Evolutionary conservation across 1,284 basidiomycete species (phyloP), one percentile per base, ranked within the genome.

Genomic region (Fomes fomentarius): DNA sequence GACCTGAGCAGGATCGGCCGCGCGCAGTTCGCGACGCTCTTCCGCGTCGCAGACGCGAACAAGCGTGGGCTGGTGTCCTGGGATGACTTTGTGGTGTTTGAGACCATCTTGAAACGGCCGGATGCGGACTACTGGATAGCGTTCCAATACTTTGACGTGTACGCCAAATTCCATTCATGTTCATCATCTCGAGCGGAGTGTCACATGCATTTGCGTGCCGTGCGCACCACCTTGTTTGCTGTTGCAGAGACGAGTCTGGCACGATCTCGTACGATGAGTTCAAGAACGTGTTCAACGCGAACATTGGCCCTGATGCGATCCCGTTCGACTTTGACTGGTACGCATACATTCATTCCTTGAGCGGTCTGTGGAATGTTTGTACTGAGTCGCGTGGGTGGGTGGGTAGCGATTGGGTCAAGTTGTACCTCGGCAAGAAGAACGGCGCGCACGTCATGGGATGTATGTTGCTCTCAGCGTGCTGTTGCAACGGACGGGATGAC

Each of bases 101-200:
- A 97, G 77, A 94, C 93, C 15, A 75, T 93, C 62, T 74, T 95
- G 65, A 94, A 94, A 72, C 80, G 93, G 65, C 90, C 94, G 39
- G 94, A 96, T 73, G 94, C 94, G 31, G 94, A 96, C 70, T 95
- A 96, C 72, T 93, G 91, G 83, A 94, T 97, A 70, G 95, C 95
- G 24, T 98, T 98, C 78, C 88, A 91, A 69, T 96, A 93, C 69
- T 98, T 98, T 70, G 95, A 98, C 73, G 88, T 89, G 93, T 94
- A 75, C 68, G 91, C 54, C 35, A 40, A 28, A 43, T 48, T 28
- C 42, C 41, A 14, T 42, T 33, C 33, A 47, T 41, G 26, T 28
- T 39, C 28, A 33, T 10, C 15, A n/a, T 28, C 26, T 3, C 25
- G 40, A 19, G 19, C 35, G 21, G 38, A 50, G 50, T 57, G 50